phyloP scores from a whole-genome alignment of 371 early-diverging fungal species.

The Mucor mucedo region DNA sequence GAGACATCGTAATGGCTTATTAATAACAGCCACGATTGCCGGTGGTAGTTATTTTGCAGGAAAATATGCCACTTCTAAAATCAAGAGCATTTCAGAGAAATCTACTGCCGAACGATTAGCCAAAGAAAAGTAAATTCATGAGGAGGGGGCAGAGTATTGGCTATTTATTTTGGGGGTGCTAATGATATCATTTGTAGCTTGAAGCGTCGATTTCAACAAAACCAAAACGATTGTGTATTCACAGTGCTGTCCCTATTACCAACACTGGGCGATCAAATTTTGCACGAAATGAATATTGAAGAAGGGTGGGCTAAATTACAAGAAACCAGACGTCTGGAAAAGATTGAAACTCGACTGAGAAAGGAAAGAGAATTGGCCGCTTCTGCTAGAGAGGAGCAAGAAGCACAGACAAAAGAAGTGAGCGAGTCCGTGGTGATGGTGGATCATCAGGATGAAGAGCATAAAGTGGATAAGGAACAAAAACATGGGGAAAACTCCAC shows the following conservation, averaged over 20 bases:
- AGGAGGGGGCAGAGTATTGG: constrained; percentile 7
- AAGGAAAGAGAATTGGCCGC: constrained; percentile 31
- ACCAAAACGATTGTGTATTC: constrained; percentile 89
- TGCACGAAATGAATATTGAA: constrained; percentile 83
- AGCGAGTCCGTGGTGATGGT: constrained; percentile 10
- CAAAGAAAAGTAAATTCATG: constrained; percentile 71
- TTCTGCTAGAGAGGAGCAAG: constrained; percentile 15
- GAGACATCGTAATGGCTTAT: constrained; percentile 64
- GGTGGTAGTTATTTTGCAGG: constrained; percentile 77
- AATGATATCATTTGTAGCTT: constrained; percentile 50
- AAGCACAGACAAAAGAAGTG: constrained; percentile 7
- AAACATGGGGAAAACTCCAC: neutral
- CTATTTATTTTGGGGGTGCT: neutral
- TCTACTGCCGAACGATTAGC: constrained; percentile 67
- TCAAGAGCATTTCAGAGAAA: constrained; percentile 73
- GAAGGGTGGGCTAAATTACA: constrained; percentile 70
- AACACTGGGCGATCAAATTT: constrained; percentile 76
- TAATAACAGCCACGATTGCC: constrained; percentile 70
- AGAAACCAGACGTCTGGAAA: constrained; percentile 53
- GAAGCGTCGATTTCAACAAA: constrained; percentile 90
- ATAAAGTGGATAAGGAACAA: constrained; percentile 4
- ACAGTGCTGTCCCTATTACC: constrained; percentile 79
- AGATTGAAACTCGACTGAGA: constrained; percentile 30
- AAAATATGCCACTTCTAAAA: constrained; percentile 74
- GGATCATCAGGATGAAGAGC: neutral